phyloP scores from a whole-genome alignment of 83 land plant species.

The Larix sibirica region DNA sequence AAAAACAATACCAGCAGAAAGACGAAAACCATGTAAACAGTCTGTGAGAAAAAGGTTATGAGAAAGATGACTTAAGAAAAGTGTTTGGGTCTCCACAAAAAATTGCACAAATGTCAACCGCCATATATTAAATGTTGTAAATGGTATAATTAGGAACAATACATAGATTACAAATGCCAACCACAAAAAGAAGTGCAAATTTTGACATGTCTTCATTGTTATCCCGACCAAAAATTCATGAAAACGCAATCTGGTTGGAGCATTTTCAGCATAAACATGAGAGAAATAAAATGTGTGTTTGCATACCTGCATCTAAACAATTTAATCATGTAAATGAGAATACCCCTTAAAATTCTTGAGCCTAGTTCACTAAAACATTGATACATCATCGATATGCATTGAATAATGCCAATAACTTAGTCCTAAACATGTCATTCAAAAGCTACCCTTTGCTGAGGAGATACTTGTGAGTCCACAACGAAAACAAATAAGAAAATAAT shows the following conservation, averaged over 20 bases:
- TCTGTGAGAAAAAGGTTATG: conserved; percentile 74
- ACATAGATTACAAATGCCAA: conserved; percentile 86
- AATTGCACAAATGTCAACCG: conserved; percentile 88
- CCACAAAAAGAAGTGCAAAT: conserved; percentile 77
- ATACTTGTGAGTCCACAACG: too few relatives aligned
- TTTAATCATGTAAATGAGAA: too few relatives aligned
- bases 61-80: conserved; percentile 71
- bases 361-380: too few relatives aligned
- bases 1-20: conserved; percentile 92
- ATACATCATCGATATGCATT: too few relatives aligned
- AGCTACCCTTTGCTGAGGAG: too few relatives aligned
- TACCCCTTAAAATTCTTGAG: too few relatives aligned
- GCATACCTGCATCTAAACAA: too few relatives aligned
- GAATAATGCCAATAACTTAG: too few relatives aligned
- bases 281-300: conserved; percentile 54
- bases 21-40: conserved; percentile 91
- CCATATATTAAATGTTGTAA: conserved; percentile 96
- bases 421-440: too few relatives aligned
- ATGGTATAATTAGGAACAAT: conserved; percentile 93
- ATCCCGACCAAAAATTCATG: conserved; percentile 83
- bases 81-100: conserved; percentile 68
- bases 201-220: conserved; percentile 80
- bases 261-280: conserved; percentile 95
- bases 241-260: conserved; percentile 88
- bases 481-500: too few relatives aligned